A percentile compares a stretch with the other conserved stretches of the same genome.
These are phyloP conservation scores for Incumbomyces delicatus DNA, from an alignment of 2,329 filamentous ascomycete genomes.

Conservation along the genomic window DNA sequence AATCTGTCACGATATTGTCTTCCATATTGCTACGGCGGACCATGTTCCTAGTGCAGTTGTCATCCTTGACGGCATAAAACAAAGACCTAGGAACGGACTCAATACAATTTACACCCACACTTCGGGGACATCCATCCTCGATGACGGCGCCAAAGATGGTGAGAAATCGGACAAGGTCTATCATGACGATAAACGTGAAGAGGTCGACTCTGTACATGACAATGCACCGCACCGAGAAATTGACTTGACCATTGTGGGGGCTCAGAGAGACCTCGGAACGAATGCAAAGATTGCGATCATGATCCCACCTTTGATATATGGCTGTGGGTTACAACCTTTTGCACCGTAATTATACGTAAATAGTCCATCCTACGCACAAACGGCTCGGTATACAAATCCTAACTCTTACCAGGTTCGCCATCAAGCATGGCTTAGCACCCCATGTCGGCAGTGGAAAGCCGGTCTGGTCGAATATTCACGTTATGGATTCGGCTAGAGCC, in stretches of 20 bases:
- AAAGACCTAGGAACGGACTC: conserved; percentile 29
- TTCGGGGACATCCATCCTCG: conserved; percentile 34
- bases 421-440: conserved; percentile 40
- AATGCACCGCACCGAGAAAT: conserved; percentile 36
- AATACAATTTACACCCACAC: conserved; percentile 42
- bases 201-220: conserved; percentile 35
- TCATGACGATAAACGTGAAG: conserved; percentile 31
- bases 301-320: conserved; percentile 26
- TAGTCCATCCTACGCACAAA: conserved; percentile 27
- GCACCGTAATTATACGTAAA: neutral
- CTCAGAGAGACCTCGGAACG: conserved; percentile 27
- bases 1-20: conserved; percentile 32
- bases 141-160: conserved; percentile 28
- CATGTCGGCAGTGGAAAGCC: conserved; percentile 36
- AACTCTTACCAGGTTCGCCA: conserved; percentile 37
- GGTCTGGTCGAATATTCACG: conserved; percentile 38
- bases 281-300: conserved; percentile 40
- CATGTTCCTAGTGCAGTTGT: conserved; percentile 37
- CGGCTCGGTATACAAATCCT: conserved; percentile 41
- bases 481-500: conserved; percentile 37
- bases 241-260: conserved; percentile 36
- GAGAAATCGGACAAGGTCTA: conserved; percentile 33
- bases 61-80: conserved; percentile 34
- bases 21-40: conserved; percentile 43
- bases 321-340: neutral